Base-by-base conservation (phyloP, 768 basidiomycete genomes). In the Naematelia encephala region DNA sequence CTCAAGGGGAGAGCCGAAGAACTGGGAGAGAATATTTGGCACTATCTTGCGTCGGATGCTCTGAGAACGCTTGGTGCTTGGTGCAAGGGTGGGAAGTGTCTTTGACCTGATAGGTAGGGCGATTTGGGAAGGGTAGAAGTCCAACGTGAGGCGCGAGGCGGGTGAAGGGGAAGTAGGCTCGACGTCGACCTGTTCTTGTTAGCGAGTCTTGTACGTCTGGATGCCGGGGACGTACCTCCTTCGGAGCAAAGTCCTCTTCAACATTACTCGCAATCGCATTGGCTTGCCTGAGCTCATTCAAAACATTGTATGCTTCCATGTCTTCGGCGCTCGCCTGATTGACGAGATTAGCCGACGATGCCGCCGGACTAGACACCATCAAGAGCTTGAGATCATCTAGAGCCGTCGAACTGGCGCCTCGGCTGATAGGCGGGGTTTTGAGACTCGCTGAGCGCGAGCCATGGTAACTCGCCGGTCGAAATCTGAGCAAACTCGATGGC, bases 11-110 rank as follows among this genome's bases (percentile, higher is more conserved):
- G n/a, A 26, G 25, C 25, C 19, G 21, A 59, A 59, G 30, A 63
- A 54, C 5, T 48, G 44, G 22, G 54, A 59, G 14, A 56, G 48
- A 43, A 63, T 51, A n/a, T 49, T 51, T 2, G 62, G 55, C 12
- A 59, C 57, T 19, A 43, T 28, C 23, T 49, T 44, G n/a, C 58
- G 53, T 26, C 50, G 43, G 55, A 26, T 14, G 62, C 43, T 23
- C 27, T 63, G 11, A 19, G 46, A 13, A 42, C 28, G 10, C 57
- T 28, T 10, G 57, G 26, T 21, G 34, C 26, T 10, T 29, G 22
- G 44, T 39, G 13, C 44, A 34, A 25, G 16, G 26, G 21, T 13
- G 28, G n/a, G 27, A 14, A 49, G 25, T 39, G 28, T 25, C 21
- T 22, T 16, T n/a, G 23, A 29, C 21, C 30, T 19, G 46, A 19